phyloP scores from a whole-genome alignment of 139 green algal genomes.

The Edaphochlamys debaryana region DNA sequence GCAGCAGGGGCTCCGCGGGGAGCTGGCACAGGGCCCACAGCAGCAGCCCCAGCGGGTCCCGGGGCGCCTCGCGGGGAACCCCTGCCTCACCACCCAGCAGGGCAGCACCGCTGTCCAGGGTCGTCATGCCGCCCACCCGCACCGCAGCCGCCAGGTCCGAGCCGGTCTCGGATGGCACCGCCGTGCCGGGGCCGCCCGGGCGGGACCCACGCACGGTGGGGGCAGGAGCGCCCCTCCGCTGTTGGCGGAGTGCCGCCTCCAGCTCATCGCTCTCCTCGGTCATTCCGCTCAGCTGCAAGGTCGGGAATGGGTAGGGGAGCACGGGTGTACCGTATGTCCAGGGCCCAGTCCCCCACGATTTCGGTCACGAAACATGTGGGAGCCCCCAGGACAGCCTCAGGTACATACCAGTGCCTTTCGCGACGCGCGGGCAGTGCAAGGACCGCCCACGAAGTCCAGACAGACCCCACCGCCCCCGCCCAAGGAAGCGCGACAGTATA shows the following conservation, averaged over 20 bases:
- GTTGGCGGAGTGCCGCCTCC: conserved; percentile 35
- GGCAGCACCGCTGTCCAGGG: background rate
- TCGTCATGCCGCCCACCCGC: background rate
- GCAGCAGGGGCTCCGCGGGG: background rate
- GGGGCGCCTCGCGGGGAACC: conserved; percentile 1
- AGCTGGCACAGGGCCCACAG: conserved; percentile 44
- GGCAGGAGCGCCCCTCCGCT: background rate
- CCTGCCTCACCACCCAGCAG: no score
- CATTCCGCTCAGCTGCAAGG: conserved; percentile 12
- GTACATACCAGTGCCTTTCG: no score
- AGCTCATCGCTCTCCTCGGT: conserved; percentile 55
- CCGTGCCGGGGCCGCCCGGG: background rate
- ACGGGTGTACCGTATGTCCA: no score
- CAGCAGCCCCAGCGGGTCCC: conserved; percentile 36
- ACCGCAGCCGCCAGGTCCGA: background rate
- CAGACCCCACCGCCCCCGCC: no score
- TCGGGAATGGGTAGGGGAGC: background rate
- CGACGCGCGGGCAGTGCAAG: no score
- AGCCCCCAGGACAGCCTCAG: no score
- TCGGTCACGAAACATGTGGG: no score
- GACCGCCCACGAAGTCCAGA: no score
- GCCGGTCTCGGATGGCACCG: background rate
- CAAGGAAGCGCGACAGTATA: no score
- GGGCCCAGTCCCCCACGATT: no score
- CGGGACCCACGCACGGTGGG: background rate